Conservation (phyloP, 805 yeast genomes). For the Schizosaccharomyces osmophilus region DNA sequence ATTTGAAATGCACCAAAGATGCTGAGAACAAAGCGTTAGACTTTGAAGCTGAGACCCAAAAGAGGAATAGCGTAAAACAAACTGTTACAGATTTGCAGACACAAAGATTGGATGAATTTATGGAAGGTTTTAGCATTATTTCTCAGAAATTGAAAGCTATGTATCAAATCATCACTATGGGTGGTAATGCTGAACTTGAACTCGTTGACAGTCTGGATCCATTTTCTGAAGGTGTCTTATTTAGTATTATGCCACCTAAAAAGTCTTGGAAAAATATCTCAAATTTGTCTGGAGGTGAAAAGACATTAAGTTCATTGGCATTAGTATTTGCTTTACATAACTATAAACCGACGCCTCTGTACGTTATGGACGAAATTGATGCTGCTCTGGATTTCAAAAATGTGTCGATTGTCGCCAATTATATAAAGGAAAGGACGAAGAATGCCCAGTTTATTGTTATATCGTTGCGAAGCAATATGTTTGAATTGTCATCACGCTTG, state of each 20-base stretch:
- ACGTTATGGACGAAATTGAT: conserved; percentile 97
- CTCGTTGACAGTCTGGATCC: conserved; percentile 89
- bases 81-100: conserved; percentile 46
- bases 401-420: conserved; percentile 91
- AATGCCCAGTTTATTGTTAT: conserved; percentile 93
- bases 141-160: conserved; percentile 77
- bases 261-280: conserved; percentile 92
- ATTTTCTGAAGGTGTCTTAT: conserved; percentile 87
- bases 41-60: conserved; percentile 38
- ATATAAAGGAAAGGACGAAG: conserved; percentile 81
- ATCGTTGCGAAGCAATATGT: conserved; percentile 89
- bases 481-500: conserved; percentile 77
- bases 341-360: conserved; percentile 87
- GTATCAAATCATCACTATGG: conserved; percentile 98
- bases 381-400: conserved; percentile 95
- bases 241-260: conserved; percentile 97
- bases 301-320: conserved; percentile 82
- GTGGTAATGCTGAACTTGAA: conserved; percentile 95
- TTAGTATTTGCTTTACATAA: conserved; percentile 87
- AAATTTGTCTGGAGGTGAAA: conserved; percentile 91
- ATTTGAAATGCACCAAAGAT: conserved; percentile 41
- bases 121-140: conserved; percentile 73
- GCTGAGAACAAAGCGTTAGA: conserved; percentile 38
- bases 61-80: conserved; percentile 39
- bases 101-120: conserved; percentile 62